phyloP scores from a whole-genome alignment of 2,329 filamentous ascomycete genomes.

The Lasiodiplodia hormozganensis region DNA sequence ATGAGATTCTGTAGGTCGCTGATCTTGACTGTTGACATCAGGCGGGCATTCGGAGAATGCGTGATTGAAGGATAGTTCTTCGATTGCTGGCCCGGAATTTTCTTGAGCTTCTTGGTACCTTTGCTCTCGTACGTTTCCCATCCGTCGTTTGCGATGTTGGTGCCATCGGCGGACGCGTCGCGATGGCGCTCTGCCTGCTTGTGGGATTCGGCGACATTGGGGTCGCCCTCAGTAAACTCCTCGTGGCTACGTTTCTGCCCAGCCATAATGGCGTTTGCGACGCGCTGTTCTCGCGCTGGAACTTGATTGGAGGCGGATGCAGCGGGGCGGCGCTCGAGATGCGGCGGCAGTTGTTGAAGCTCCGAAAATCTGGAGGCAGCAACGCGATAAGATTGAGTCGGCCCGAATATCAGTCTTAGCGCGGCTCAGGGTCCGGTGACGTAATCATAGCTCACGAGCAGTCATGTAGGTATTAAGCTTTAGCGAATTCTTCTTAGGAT shows the following conservation, averaged over 20 bases:
- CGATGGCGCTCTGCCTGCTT: not conserved
- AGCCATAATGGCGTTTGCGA: slow-evolving; percentile 5
- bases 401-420: slow-evolving; percentile 7
- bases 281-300: not conserved
- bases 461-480: not conserved
- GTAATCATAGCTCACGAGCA: not conserved
- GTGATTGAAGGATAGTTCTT: slow-evolving; percentile 61
- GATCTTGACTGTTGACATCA: slow-evolving; percentile 64
- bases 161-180: slow-evolving; percentile 15
- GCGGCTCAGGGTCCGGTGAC: slow-evolving; percentile 6
- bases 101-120: slow-evolving; percentile 34
- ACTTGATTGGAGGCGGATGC: not conserved
- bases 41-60: slow-evolving; percentile 59
- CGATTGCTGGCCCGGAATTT: slow-evolving; percentile 47
- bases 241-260: slow-evolving; percentile 28
- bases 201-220: not conserved
- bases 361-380: slow-evolving; percentile 25
- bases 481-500: not conserved
- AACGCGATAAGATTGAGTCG: slow-evolving; percentile 14
- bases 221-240: slow-evolving; percentile 20
- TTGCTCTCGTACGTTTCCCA: slow-evolving; percentile 38
- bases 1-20: slow-evolving; percentile 64
- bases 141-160: slow-evolving; percentile 30
- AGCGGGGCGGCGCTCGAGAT: not conserved
- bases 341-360: slow-evolving; percentile 11